Conservation (phyloP, 306 rosid genomes). For the Acmispon strigosus region DNA sequence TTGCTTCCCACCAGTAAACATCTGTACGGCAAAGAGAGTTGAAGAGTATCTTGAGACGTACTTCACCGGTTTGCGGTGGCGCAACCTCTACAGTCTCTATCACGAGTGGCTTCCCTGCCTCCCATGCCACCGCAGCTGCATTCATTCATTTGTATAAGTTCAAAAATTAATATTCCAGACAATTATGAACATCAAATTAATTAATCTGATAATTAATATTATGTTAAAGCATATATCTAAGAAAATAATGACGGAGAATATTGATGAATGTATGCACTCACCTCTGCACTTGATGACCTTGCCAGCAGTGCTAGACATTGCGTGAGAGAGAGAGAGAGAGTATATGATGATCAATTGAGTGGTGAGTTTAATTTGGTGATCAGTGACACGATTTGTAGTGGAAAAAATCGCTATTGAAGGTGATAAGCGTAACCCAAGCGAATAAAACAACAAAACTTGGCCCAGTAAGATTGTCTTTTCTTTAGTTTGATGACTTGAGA, state of each 20-base stretch:
- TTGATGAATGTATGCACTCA: neutral
- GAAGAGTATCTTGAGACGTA: constrained; percentile 40
- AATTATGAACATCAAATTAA: neutral
- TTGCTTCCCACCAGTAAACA: constrained; percentile 43
- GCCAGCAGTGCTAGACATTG: constrained; percentile 21
- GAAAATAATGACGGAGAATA: too few relatives aligned
- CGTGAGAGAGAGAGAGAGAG: too few relatives aligned
- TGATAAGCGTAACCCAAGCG: too few relatives aligned
- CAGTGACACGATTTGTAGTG: too few relatives aligned
- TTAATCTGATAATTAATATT: too few relatives aligned
- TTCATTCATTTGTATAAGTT: neutral
- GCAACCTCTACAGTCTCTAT: constrained; percentile 40
- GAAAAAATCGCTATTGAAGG: too few relatives aligned
- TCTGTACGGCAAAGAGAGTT: constrained; percentile 46
- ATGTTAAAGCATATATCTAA: too few relatives aligned
- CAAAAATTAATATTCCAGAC: neutral
- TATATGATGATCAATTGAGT: too few relatives aligned
- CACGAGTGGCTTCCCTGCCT: constrained; percentile 38
- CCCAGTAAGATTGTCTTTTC: too few relatives aligned
- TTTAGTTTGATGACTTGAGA: too few relatives aligned
- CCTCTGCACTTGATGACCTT: constrained; percentile 50
- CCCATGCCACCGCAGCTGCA: constrained; percentile 41
- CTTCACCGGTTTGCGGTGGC: constrained; percentile 38
- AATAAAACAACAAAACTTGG: too few relatives aligned
- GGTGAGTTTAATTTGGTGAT: too few relatives aligned